Percentiles rank a stretch among this genome's conserved stretches.
Evolutionary conservation across 2,329 filamentous ascomycete genomes (phyloP).

Genomic region (Ophiostoma fasciatum): DNA sequence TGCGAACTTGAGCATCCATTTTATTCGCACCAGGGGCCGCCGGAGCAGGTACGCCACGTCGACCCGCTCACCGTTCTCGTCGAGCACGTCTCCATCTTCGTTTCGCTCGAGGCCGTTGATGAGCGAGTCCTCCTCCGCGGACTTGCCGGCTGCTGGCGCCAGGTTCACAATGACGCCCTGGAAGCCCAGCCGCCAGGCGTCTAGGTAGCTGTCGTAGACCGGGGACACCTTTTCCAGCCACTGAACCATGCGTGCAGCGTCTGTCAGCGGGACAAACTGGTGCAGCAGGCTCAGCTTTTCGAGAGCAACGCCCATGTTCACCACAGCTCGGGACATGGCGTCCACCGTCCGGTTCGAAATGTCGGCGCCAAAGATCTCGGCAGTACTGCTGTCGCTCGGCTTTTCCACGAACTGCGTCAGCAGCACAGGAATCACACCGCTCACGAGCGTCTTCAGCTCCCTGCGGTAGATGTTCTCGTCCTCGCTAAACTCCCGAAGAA

Average conservation of each 20-base stretch:
- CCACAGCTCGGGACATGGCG: constrained; percentile 66
- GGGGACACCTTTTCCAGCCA: constrained; percentile 72
- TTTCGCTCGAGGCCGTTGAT: constrained; percentile 45
- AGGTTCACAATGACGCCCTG: constrained; percentile 90
- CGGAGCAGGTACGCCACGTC: constrained; percentile 91
- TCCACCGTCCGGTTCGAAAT: constrained; percentile 37
- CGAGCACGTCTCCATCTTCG: constrained; percentile 49
- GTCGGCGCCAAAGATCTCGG: constrained; percentile 51
- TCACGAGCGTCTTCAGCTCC: constrained; percentile 83
- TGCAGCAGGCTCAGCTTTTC: constrained; percentile 74
- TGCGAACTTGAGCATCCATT: constrained; percentile 73
- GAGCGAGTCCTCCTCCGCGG: constrained; percentile 45
- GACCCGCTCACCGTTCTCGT: constrained; percentile 72
- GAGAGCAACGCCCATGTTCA: constrained; percentile 83
- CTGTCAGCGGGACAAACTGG: constrained; percentile 60
- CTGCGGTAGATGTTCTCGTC: constrained; percentile 82
- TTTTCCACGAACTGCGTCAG: constrained; percentile 70
- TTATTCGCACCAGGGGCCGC: constrained; percentile 72
- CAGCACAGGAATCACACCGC: constrained; percentile 87
- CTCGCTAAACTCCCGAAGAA: constrained; percentile 64
- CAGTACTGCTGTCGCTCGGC: constrained; percentile 41
- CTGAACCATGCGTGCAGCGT: constrained; percentile 54
- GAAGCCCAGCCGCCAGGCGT: constrained; percentile 83
- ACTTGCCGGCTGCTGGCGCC: constrained; percentile 44
- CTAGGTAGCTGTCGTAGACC: constrained; percentile 74